phyloP scores from a whole-genome alignment of 768 basidiomycete species.

The Dioszegia aurantiaca region DNA sequence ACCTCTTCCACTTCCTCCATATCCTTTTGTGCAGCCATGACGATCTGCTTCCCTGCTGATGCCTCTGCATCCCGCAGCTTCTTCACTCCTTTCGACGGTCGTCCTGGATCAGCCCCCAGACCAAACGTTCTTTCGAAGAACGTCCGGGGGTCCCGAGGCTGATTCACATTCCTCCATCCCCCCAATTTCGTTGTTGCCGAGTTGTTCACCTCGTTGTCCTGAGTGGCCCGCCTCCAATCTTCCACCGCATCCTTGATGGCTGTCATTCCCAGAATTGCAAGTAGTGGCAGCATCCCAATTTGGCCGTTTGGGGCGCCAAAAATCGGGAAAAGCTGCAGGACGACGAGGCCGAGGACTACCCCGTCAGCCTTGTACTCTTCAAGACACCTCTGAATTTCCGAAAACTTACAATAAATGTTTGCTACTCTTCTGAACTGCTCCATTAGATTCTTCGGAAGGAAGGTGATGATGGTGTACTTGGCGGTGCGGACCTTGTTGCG shows the following conservation, averaged over 20 bases:
- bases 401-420: slow-evolving; percentile 73
- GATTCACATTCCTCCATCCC: slow-evolving; percentile 87
- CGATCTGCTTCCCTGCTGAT: slow-evolving; percentile 60
- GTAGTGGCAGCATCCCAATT: slow-evolving; percentile 76
- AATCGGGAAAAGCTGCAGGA: slow-evolving; percentile 82
- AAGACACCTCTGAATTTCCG: too few relatives aligned
- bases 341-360: slow-evolving; percentile 61
- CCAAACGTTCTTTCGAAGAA: slow-evolving; percentile 74
- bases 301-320: slow-evolving; percentile 84
- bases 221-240: slow-evolving; percentile 80
- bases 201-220: slow-evolving; percentile 94
- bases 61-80: slow-evolving; percentile 80
- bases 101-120: slow-evolving; percentile 48
- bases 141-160: slow-evolving; percentile 69
- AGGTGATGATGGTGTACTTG: slow-evolving; percentile 87
- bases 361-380: not conserved
- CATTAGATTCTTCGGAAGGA: slow-evolving; percentile 87
- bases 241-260: slow-evolving; percentile 94
- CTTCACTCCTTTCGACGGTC: slow-evolving; percentile 73
- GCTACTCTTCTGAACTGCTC: slow-evolving; percentile 93
- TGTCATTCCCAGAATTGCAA: slow-evolving; percentile 82
- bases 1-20: slow-evolving; percentile 29
- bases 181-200: slow-evolving; percentile 86
- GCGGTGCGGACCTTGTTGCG: slow-evolving; percentile 92
- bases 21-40: slow-evolving; percentile 56